Evolutionary conservation across 768 basidiomycete genomes (phyloP).

Genomic region (Tephrocybe rancida): DNA sequence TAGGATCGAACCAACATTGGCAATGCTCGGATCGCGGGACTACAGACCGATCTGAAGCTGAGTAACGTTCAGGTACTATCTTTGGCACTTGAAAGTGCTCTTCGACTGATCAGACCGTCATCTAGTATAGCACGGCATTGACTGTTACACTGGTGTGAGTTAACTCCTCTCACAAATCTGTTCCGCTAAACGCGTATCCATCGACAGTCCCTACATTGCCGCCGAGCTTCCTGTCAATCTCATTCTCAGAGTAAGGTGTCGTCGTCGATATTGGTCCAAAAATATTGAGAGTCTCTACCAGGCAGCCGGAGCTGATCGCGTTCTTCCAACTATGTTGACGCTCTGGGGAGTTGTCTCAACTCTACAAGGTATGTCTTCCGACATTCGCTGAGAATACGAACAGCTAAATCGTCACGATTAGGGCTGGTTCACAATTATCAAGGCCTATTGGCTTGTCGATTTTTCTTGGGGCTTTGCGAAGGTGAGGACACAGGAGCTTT

Average conservation of each 20-base stretch:
- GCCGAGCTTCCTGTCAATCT: conserved; percentile 54
- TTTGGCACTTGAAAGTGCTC: conserved; percentile 20
- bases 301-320: conserved; percentile 38
- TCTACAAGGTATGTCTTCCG: conserved; percentile 35
- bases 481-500: conserved; percentile 25
- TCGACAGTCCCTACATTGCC: conserved; percentile 40
- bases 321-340: conserved; percentile 43
- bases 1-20: conserved; percentile 39
- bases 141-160: not conserved
- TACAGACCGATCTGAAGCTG: conserved; percentile 43
- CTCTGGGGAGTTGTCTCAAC: conserved; percentile 48
- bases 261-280: no score
- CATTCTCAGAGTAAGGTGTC: conserved; percentile 25
- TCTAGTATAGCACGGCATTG: conserved; percentile 25
- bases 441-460: conserved; percentile 36
- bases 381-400: not conserved
- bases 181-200: not conserved
- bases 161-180: no score
- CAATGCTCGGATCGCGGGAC: conserved; percentile 50
- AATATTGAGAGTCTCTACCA: no score
- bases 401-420: conserved; percentile 13
- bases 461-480: conserved; percentile 21
- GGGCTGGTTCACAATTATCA: conserved; percentile 47
- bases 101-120: conserved; percentile 34
- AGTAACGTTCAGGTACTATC: conserved; percentile 28